A percentile compares a stretch with the other conserved stretches of the same genome.
Conservation (phyloP, 306 rosid genomes). For the Begonia masoniana region DNA sequence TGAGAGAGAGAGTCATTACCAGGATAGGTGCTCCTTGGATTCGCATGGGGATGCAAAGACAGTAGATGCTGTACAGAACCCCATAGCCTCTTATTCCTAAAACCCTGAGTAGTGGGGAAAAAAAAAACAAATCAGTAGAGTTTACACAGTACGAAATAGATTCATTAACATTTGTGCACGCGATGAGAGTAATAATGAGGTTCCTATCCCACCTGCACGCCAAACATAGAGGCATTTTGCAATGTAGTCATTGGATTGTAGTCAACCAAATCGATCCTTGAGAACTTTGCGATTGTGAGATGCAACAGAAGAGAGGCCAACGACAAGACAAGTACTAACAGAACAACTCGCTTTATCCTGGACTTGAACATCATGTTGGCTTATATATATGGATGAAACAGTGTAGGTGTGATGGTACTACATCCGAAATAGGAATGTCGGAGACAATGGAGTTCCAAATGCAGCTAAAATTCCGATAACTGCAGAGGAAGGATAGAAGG, state of each 20-base stretch:
- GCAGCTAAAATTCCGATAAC: no score
- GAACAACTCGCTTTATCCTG: conserved; percentile 87
- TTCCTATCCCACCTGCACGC: conserved; percentile 38
- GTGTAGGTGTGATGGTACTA: neutral
- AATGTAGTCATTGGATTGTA: conserved; percentile 38
- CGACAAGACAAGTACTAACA: conserved; percentile 61
- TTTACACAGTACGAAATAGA: no score
- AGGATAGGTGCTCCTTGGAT: conserved; percentile 62
- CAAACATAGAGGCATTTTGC: conserved; percentile 31
- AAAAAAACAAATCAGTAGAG: conserved; percentile 4
- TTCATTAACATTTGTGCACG: neutral
- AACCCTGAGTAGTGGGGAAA: conserved; percentile 31
- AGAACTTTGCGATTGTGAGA: conserved; percentile 60
- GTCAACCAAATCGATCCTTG: conserved; percentile 46
- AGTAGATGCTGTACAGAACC: conserved; percentile 49
- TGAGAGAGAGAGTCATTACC: conserved; percentile 34
- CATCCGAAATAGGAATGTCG: neutral
- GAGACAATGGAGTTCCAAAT: no score
- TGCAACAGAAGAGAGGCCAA: conserved; percentile 67
- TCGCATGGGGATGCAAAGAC: conserved; percentile 66
- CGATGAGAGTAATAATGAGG: conserved; percentile 4
- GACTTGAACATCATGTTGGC: conserved; percentile 46
- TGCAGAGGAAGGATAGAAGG: no score
- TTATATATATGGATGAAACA: neutral
- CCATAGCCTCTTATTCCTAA: conserved; percentile 73